Evolutionary conservation across 345 rosid genomes (phyloP), one percentile per base, ranked within the genome.

Genomic region (Rhodamnia rubescens): DNA sequence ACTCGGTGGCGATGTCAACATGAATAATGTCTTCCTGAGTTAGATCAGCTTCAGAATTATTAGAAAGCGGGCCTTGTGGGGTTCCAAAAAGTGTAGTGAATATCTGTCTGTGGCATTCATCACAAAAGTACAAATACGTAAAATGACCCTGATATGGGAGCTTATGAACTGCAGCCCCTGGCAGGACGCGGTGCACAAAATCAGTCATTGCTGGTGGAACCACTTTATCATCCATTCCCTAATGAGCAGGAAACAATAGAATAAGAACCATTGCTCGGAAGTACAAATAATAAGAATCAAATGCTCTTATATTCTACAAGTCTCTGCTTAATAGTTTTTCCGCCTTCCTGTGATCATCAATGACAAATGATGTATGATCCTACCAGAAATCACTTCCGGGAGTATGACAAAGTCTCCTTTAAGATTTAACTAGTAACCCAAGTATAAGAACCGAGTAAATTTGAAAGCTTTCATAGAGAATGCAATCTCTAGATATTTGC

Each of bases 131-230:
- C 74, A 92, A 85, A 83, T 92, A 94, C 1, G 96, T 94, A 88
- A 88, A 94, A 75, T 94, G 96, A 32, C 96, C 96, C 86, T 94
- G 95, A 13, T 93, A 94, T 20, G 96, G 96, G 22, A 94, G 92
- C 85, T 94, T 93, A 86, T 94, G 96, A 81, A 94, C 90, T 8
- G 96, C 96, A 69, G 91, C 95, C 5, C 95, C 93, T 1, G 96
- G 95, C 56, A 94, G 89, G 87, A 93, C 81, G 86, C 96, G 88
- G 87, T 94, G 96, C 53, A 92, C 93, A 42, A 93, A 94, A 87
- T 93, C 96, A 13, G 94, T 93, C 96, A 92, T 90, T 14, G 89
- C 83, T 74, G 96, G 95, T 36, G 96, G 96, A 49, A 94, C 96
- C 27, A 94, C 95, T 85, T 50, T 87, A 82, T 94, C 96, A 83